Base-by-base conservation (phyloP, 305 asterid species). In the Rubia peregrina region DNA sequence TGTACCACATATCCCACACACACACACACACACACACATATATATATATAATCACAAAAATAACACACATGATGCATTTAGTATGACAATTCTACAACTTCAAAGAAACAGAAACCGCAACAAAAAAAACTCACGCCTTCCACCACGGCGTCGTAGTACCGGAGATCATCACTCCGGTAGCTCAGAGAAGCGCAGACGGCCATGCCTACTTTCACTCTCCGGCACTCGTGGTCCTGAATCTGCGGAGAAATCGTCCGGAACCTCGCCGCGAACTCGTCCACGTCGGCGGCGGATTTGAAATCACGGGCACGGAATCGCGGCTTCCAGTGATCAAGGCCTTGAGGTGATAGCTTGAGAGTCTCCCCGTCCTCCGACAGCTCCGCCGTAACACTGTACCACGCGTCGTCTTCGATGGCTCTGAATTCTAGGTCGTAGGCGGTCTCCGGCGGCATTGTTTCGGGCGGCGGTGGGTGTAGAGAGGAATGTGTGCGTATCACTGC, bases 91-190 rank as follows among this genome's bases (percentile, higher is more conserved):
- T 48, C 7, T 48, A 17, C 16, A 16, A 36, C 5, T 9, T 16
- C 5, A 26, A 38, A 26, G 24, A 36, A 38, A 16, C 0, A 65
- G 12, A 53, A 13, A 24, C 24, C 55, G n/a, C 30, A 12, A 51
- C 30, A 12, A 51, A 53, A 14, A 67, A 12, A 4, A 65, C 83
- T 70, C 75, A 86, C 95, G 26, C 63, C 87, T 8, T 88, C 91
- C 68, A 88, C 75, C 67, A 80, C 75, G 44, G 89, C 91, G 67
- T 88, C 94, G 80, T 69, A 84, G 71, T 71, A 86, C 59, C 83
- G 80, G 57, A 85, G 82, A 62, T 88, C 90, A 30, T 80, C 55
- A 14, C 63, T 72, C 33, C 48, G 36, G 67, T 26, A 62, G 33
- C 77, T 75, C 44, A 77, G 78, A 19, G 86, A 73, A 21, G 87